Evolutionary conservation across 2,329 filamentous ascomycete genomes (phyloP), one percentile per base, ranked within the genome.

Genomic region (Coccinonectria pachysandricola): DNA sequence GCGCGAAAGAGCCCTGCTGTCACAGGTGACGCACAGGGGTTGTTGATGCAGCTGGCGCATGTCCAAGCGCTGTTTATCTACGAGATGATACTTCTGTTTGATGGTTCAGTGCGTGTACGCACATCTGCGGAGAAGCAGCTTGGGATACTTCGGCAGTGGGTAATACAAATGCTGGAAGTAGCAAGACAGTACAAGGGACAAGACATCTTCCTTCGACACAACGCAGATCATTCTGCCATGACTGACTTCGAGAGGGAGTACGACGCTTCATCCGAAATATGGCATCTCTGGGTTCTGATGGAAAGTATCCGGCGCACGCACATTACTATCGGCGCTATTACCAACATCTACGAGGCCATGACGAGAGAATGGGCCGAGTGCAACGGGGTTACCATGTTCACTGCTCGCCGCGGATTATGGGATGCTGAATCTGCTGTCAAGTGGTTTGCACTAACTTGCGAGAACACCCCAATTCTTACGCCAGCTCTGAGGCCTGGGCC

Each of bases 271-370:
- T 12, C 30, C 4, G 15, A 15, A 3, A 7, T 42, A 3, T 53
- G 48, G 50, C 29, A 37, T 15, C 28, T 36, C 8, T 52, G 48
- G 49, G 37, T 52, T 23, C 15, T 50, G 9, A 38, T 42, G 5
- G 49, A 53, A 35, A 50, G 46, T 23, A 34, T 47, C 10, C 46
- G 50, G 7, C 44, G 48, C 9, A 43, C 45, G 12, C 50, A 45
- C 30, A 31, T 49, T 9, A 29, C 40, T n/a, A 26, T 43, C 3
- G 36, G 35, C 7, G 29, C 38, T 13, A 13, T 49, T 6, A 37
- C 43, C 19, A 37, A 44, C 12, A 34, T 39, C 3, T 53, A 52
- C 27, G 27, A 41, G 21, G 37, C 36, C 22, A 37, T 46, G 32
- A 45, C 44, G 24, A 34, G 31, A 11, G 42, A 45, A 5, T 50